These are phyloP conservation scores for Suhomyces tanzawaensis DNA, from an alignment of 805 yeast genomes.

Conservation along the genomic window DNA sequence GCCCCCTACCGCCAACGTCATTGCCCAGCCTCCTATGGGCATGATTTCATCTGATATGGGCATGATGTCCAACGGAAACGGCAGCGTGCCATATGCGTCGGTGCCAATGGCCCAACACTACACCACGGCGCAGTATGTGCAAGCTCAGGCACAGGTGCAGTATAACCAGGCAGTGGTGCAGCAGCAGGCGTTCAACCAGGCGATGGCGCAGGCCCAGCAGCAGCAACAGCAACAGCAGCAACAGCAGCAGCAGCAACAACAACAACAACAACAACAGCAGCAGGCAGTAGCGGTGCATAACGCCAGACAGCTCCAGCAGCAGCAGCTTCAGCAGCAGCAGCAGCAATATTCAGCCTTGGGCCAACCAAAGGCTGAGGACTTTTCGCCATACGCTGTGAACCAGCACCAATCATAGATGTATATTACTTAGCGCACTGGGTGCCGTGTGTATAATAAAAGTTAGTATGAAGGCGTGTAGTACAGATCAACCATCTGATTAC, in stretches of 20 bases:
- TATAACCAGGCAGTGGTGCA: constrained; percentile 20
- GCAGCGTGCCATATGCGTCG: constrained; percentile 5
- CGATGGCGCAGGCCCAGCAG: constrained; percentile 16
- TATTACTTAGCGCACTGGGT: too few species aligned
- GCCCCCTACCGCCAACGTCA: constrained; percentile 1
- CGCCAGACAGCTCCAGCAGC: constrained; percentile 3
- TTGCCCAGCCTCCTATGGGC: constrained; percentile 8
- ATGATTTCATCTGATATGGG: constrained; percentile 9
- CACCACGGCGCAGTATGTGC: constrained; percentile 7
- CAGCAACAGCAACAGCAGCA: constrained; percentile 18
- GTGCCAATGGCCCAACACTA: constrained; percentile 7
- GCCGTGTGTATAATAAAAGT: too few species aligned
- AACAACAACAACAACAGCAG: constrained; percentile 1
- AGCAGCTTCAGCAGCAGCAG: constrained; percentile 13
- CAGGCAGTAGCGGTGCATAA: constrained; percentile 12
- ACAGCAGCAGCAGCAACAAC: constrained; percentile 15
- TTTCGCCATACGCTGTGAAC: constrained; percentile 2
- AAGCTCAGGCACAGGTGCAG: constrained; percentile 8
- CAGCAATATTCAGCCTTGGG: constrained; percentile 6
- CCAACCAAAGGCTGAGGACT: constrained; percentile 4
- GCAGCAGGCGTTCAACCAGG: constrained; percentile 22
- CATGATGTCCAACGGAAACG: constrained; percentile 5
- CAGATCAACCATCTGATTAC: too few species aligned
- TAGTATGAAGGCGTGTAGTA: too few species aligned
- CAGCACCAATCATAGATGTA: constrained; percentile 2